Evolutionary conservation across 2,329 filamentous ascomycete species (phyloP).

Genomic region (Xylariaceae sp.): DNA sequence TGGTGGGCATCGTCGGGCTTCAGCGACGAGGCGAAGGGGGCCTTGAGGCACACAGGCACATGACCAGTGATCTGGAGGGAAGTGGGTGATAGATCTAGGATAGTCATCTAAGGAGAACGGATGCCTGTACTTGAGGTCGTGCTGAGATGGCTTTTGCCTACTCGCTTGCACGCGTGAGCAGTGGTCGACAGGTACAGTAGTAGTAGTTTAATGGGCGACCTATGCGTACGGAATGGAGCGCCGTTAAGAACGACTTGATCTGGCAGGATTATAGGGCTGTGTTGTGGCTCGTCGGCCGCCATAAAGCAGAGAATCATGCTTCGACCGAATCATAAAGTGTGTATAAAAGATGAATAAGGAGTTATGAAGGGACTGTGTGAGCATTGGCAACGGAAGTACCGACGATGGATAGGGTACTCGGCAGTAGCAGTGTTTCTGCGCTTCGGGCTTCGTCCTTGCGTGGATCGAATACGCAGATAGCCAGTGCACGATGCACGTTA

Average conservation of each 20-base stretch:
- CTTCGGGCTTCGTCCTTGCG: background rate
- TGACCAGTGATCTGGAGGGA: background rate
- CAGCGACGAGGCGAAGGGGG: background rate
- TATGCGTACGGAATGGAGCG: background rate
- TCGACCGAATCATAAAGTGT: background rate
- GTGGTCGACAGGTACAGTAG: too few relatives aligned
- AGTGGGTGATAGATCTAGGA: background rate
- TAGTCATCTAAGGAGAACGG: background rate
- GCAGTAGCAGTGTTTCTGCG: background rate
- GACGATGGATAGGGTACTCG: background rate
- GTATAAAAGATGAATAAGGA: background rate
- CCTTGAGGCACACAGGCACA: background rate
- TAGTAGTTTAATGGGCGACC: background rate
- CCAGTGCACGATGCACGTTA: background rate
- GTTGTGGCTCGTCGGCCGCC: background rate
- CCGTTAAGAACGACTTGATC: background rate
- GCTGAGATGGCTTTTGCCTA: background rate
- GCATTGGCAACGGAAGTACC: background rate
- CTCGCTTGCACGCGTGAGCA: background rate
- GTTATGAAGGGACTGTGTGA: background rate
- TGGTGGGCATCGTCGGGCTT: constrained; percentile 12
- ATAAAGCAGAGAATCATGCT: background rate
- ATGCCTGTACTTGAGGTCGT: too few relatives aligned
- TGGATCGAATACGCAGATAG: background rate
- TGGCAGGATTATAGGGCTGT: background rate